Conservation (phyloP, 2,329 filamentous ascomycete genomes). For the Pezicula neosporulosa region DNA sequence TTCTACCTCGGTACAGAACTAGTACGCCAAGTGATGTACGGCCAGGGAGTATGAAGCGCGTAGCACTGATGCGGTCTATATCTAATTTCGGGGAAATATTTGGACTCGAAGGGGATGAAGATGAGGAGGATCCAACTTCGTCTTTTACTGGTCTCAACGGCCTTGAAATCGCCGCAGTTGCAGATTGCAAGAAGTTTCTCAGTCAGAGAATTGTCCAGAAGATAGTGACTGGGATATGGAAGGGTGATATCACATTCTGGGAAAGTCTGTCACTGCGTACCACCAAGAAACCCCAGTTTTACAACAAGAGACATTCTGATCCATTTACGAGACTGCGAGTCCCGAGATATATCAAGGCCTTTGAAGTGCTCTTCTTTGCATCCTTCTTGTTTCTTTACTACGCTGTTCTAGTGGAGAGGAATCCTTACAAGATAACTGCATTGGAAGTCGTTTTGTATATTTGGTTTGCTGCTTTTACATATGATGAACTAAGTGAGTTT, state of each 20-base stretch:
- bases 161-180: conserved; percentile 80
- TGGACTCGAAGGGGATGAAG: conserved; percentile 37
- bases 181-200: conserved; percentile 79
- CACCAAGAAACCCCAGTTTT: conserved; percentile 72
- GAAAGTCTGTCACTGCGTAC: conserved; percentile 70
- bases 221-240: conserved; percentile 82
- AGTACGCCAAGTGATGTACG: conserved; percentile 8
- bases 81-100: conserved; percentile 42
- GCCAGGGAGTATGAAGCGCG: conserved; percentile 18
- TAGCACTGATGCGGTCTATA: conserved; percentile 42
- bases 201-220: conserved; percentile 78
- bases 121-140: conserved; percentile 60
- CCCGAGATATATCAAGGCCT: conserved; percentile 79
- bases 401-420: conserved; percentile 73
- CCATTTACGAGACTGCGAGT: conserved; percentile 75
- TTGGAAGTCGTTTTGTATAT: conserved; percentile 74
- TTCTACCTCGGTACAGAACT: conserved; percentile 25
- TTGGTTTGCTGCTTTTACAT: conserved; percentile 84
- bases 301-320: conserved; percentile 64
- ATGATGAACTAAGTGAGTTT: conserved; percentile 83
- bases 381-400: conserved; percentile 80
- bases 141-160: conserved; percentile 80
- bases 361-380: conserved; percentile 78
- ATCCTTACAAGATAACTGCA: conserved; percentile 60
- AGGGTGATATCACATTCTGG: conserved; percentile 86